These are phyloP conservation scores for Benincasa hispida DNA, from an alignment of 306 rosid genomes.

Conservation along the genomic window DNA sequence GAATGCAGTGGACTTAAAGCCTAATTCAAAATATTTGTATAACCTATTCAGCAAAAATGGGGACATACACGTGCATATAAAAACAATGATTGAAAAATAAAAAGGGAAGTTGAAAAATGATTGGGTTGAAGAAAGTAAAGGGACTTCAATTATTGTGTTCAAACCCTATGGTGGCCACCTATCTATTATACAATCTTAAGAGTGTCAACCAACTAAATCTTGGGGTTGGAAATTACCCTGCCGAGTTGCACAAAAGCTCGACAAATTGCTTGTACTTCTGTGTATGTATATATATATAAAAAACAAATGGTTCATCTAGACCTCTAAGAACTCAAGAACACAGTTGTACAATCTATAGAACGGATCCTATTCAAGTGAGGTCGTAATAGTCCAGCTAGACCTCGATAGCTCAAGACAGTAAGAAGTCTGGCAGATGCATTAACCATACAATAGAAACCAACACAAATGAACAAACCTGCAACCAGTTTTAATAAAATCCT, in stretches of 20 bases:
- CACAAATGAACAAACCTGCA: constrained; percentile 37
- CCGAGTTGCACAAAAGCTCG: too few relatives aligned
- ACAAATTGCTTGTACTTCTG: too few relatives aligned
- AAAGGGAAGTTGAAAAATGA: too few relatives aligned
- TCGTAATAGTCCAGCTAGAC: background rate
- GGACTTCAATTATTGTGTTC: background rate
- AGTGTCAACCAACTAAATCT: background rate
- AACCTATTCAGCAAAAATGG: background rate
- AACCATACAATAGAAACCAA: background rate
- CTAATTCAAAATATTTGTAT: background rate
- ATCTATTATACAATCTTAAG: background rate
- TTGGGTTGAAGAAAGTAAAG: background rate
- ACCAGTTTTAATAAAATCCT: constrained; percentile 79
- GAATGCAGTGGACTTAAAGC: background rate
- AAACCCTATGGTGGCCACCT: background rate
- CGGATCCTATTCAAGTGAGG: too few relatives aligned
- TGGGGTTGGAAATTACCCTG: background rate
- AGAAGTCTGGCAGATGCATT: background rate
- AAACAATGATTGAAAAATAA: too few relatives aligned
- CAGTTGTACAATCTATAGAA: too few relatives aligned
- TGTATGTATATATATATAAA: background rate
- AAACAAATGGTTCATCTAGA: background rate
- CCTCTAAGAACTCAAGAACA: too few relatives aligned
- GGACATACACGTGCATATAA: too few relatives aligned
- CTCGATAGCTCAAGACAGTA: background rate